Conservation (phyloP, 23 red algal species). For the Gracilariopsis chorda region DNA sequence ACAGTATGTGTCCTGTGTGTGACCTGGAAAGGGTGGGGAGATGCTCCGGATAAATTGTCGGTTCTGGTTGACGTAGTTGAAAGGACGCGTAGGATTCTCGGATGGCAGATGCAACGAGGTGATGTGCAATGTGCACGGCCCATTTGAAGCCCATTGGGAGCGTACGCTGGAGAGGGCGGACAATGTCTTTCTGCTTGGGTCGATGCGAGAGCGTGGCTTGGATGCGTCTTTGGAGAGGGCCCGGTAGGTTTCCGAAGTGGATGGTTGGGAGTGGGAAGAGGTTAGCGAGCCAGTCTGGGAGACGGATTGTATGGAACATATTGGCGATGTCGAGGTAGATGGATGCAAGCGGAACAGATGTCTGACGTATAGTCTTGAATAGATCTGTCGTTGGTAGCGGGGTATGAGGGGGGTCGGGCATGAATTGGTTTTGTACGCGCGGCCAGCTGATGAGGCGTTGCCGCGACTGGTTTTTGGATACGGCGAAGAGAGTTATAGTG, state of each 20-base stretch:
- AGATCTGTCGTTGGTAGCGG: not conserved
- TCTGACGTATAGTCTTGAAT: not conserved
- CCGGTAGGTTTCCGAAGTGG: constrained; percentile 9
- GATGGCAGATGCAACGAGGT: not conserved
- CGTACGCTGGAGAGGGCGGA: not conserved
- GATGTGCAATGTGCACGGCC: constrained; percentile 17
- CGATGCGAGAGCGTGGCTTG: not conserved
- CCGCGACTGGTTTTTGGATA: not conserved
- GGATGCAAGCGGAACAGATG: not conserved
- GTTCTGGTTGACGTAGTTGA: not conserved
- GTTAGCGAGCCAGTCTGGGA: not conserved
- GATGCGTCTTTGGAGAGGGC: not conserved
- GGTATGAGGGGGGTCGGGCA: not conserved
- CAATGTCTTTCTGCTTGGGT: not conserved
- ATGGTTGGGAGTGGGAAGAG: not conserved
- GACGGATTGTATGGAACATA: constrained; percentile 27
- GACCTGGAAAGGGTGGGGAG: not conserved
- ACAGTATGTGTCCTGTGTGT: not conserved
- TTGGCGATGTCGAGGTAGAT: constrained; percentile 16
- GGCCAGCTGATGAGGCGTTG: constrained; percentile 14
- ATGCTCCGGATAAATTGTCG: not conserved
- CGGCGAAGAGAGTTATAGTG: not conserved
- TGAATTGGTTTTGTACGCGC: not conserved
- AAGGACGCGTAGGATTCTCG: not conserved
- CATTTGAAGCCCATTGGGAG: constrained; percentile 24